A percentile compares a stretch with the other conserved stretches of the same genome.
Conservation (phyloP, 2,329 filamentous ascomycete genomes). For the Nakataea oryzae region DNA sequence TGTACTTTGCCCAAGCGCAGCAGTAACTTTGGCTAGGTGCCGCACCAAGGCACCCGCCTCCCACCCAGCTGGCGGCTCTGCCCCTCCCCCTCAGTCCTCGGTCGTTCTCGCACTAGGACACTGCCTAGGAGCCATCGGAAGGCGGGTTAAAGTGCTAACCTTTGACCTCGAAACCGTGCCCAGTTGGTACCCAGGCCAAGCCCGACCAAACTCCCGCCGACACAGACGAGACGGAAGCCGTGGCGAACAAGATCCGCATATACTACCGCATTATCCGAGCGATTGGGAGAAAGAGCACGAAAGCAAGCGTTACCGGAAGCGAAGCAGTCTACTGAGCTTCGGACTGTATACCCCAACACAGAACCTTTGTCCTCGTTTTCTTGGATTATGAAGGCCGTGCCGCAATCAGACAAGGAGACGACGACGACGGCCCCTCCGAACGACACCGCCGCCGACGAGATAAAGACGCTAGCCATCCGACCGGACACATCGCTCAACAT, state of each 20-base stretch:
- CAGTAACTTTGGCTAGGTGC: too few relatives aligned
- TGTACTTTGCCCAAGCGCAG: too few relatives aligned
- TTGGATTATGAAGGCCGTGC: background rate
- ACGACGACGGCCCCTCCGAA: background rate
- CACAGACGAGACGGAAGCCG: background rate
- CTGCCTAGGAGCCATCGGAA: too few relatives aligned
- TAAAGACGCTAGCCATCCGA: background rate
- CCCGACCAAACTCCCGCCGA: too few relatives aligned
- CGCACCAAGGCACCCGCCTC: background rate
- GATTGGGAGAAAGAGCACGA: background rate
- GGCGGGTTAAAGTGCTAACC: background rate
- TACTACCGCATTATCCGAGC: background rate
- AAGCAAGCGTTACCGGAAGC: background rate
- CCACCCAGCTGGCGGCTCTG: background rate
- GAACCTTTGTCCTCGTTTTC: background rate
- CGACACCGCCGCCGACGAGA: background rate
- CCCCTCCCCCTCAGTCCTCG: too few relatives aligned
- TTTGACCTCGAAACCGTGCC: background rate
- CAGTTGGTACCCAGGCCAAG: background rate
- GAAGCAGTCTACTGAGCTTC: background rate
- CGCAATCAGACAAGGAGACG: background rate
- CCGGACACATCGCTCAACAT: background rate
- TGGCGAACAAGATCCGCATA: too few relatives aligned
- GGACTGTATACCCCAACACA: background rate
- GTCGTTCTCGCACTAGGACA: background rate